Evolutionary conservation across 2,329 filamentous ascomycete species (phyloP).

Genomic region (Diplocarpon mali): DNA sequence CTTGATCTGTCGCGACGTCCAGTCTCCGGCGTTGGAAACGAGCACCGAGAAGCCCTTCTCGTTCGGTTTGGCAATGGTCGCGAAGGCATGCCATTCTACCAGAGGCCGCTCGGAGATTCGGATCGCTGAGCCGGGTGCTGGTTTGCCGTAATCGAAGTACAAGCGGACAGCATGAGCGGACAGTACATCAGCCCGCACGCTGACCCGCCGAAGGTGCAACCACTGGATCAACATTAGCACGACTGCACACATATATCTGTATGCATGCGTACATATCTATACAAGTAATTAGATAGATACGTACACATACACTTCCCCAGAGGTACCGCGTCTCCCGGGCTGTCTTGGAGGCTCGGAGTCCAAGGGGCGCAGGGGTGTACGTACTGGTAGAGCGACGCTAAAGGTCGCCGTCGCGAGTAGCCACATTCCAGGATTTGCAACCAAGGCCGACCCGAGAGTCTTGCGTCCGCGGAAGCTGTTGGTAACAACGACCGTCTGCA

Average conservation of each 20-base stretch:
- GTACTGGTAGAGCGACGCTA: slow-evolving; percentile 50
- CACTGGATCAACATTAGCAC: slow-evolving; percentile 33
- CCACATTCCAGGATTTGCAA: slow-evolving; percentile 50
- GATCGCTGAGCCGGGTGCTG: slow-evolving; percentile 43
- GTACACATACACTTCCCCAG: no score
- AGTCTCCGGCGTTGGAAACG: slow-evolving; percentile 65
- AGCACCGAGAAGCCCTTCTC: slow-evolving; percentile 54
- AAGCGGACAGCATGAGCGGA: slow-evolving; percentile 64
- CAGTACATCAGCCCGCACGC: slow-evolving; percentile 53
- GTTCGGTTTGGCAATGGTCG: slow-evolving; percentile 53
- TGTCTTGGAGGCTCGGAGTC: no score
- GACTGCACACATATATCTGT: not conserved
- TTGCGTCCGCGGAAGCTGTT: slow-evolving; percentile 30
- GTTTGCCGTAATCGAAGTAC: slow-evolving; percentile 53
- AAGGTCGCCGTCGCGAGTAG: slow-evolving; percentile 52
- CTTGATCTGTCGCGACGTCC: slow-evolving; percentile 55
- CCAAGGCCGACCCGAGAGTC: slow-evolving; percentile 27
- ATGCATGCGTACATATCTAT: not conserved
- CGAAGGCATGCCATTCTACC: slow-evolving; percentile 66
- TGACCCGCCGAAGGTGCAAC: slow-evolving; percentile 57
- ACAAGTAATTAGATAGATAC: no score
- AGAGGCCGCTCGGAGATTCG: slow-evolving; percentile 53
- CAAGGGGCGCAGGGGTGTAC: not conserved
- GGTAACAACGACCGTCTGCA: slow-evolving; percentile 45
- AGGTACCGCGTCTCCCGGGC: not conserved